Conservation (phyloP, 768 basidiomycete genomes). For the Tephrocybe sp. region DNA sequence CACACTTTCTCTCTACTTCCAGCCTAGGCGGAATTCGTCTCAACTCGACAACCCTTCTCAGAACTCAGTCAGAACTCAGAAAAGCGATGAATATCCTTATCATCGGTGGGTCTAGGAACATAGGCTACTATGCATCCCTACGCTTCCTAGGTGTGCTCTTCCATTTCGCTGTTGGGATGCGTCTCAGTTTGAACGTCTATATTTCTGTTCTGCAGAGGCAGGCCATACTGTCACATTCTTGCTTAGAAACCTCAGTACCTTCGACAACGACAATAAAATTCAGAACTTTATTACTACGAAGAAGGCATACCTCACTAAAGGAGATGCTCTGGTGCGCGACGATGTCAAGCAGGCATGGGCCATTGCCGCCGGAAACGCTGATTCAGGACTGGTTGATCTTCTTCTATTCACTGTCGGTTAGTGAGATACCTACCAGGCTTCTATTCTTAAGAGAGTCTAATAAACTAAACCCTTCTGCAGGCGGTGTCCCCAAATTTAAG, state of each 20-base stretch:
- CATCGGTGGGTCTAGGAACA: conserved; percentile 57
- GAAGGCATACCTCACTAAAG: conserved; percentile 54
- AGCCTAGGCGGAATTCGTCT: no score
- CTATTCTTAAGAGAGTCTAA: neutral
- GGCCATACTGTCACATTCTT: conserved; percentile 67
- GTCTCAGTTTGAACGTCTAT: neutral
- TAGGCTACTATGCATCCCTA: conserved; percentile 49
- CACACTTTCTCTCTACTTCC: no score
- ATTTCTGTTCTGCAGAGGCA: conserved; percentile 34
- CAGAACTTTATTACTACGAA: conserved; percentile 50
- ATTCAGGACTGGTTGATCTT: conserved; percentile 43
- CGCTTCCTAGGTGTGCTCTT: conserved; percentile 42
- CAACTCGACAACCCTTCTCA: neutral
- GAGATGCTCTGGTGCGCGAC: conserved; percentile 55
- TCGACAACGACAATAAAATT: conserved; percentile 53
- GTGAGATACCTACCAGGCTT: conserved; percentile 14
- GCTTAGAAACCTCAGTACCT: conserved; percentile 50
- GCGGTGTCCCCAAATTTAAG: conserved; percentile 45
- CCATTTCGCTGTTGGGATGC: neutral
- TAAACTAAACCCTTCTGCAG: conserved; percentile 33
- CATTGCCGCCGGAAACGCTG: conserved; percentile 28
- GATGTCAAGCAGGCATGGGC: conserved; percentile 58
- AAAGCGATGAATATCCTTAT: conserved; percentile 35
- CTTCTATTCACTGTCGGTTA: conserved; percentile 64
- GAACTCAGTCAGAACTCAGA: neutral